Evolutionary conservation across 495 filamentous ascomycete species (phyloP).

Genomic region (Neurospora sp.): DNA sequence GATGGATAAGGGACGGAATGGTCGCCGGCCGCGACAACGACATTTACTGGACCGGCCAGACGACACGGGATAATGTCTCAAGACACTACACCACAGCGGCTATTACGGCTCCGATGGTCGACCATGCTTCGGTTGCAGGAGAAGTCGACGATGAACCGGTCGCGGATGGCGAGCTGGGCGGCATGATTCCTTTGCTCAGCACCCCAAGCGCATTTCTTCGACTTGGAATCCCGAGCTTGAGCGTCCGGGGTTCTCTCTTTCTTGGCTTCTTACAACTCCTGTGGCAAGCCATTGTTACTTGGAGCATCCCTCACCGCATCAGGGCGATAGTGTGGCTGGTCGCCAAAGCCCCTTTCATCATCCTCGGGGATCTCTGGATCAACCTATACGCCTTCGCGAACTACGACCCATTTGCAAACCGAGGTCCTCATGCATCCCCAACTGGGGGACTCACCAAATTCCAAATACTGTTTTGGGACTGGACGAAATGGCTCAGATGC

Average conservation of each 20-base stretch:
- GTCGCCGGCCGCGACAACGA: neutral
- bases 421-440: neutral
- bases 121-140: neutral
- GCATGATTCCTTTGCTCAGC: neutral
- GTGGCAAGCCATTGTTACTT: neutral
- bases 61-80: neutral
- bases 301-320: neutral
- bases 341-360: neutral
- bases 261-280: neutral
- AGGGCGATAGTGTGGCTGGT: neutral
- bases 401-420: neutral
- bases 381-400: neutral
- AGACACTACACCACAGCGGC: neutral
- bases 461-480: neutral
- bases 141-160: neutral
- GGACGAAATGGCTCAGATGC: neutral
- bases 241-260: neutral
- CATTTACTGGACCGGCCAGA: neutral
- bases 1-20: neutral
- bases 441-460: neutral
- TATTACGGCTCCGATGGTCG: neutral
- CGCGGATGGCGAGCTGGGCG: neutral
- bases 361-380: neutral
- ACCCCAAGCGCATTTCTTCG: neutral
- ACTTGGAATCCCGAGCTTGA: neutral